Base-by-base conservation (phyloP, 345 rosid species). In the Syzygium jambos region DNA sequence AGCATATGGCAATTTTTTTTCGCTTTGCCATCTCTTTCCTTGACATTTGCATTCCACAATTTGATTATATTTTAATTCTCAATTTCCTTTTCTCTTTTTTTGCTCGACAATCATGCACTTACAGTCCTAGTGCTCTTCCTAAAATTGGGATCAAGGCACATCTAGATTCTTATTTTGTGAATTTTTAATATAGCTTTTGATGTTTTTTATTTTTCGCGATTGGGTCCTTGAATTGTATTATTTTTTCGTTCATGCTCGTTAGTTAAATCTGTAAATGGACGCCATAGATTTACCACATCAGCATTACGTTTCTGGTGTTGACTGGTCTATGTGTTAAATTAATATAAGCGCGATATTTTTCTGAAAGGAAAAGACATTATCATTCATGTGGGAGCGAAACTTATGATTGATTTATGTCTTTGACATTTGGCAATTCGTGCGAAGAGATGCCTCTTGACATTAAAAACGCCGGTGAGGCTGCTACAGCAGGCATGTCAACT, bases 1-100 rank as follows among this genome's bases (percentile, higher is more conserved):
- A 90, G 73, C 77, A 85, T 90, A 83, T 88, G 95, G 96, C 95
- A 90, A 91, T 92, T 92, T 91, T 91, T 86, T 86, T 90, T 91
- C 88, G 89, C 94, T 84, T 84, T 84, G 86, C 86, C 86, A 84
- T 84, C 59, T 41, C n/a, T 84, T 21, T 84, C 59, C 49, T 27
- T 17, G 86, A 21, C 56, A 52, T 52, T 84, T 27, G 43, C 55
- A 88, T 78, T 34, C 84, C 88, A 87, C 82, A 84, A 22, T 89
- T 57, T 51, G 34, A 88, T 88, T 88, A 73, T 85, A 87, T 90
- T 89, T 89, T 73, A 78, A 52, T 73, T 73, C 27, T 73, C 49
- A 73, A 34, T 73, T 65, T 73, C 80, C 80, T 73, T 11, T 68
- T 63, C 9, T 6, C 0, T 5, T 25, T 59, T 30, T 65, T 9